These are phyloP conservation scores for Sarcodon sp. DNA, from an alignment of 768 basidiomycete genomes.

Conservation along the genomic window DNA sequence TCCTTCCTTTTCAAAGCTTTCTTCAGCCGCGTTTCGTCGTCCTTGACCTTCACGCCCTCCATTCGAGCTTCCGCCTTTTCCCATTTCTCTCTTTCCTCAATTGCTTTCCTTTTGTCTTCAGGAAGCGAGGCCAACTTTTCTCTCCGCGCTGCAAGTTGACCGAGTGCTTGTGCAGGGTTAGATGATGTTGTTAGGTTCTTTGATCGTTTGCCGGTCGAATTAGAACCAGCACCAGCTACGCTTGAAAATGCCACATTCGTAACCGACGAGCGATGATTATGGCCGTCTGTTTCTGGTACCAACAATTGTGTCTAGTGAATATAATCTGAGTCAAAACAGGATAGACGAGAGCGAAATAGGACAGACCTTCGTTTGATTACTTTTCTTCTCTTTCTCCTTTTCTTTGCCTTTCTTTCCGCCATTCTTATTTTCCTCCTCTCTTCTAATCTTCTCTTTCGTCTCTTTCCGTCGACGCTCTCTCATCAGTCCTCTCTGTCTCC, in stretches of 20 bases:
- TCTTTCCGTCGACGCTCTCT: slow-evolving; percentile 78
- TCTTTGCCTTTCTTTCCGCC: slow-evolving; percentile 18
- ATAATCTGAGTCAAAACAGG: slow-evolving; percentile 1
- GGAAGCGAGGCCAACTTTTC: slow-evolving; percentile 66
- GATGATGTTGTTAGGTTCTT: slow-evolving; percentile 53
- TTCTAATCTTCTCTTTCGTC: slow-evolving; percentile 70
- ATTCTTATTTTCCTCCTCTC: slow-evolving; percentile 39
- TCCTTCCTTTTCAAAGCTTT: slow-evolving; percentile 91
- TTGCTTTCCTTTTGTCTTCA: slow-evolving; percentile 70
- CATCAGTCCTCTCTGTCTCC: slow-evolving; percentile 66
- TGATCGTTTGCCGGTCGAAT: slow-evolving; percentile 28
- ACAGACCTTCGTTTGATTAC: slow-evolving; percentile 41
- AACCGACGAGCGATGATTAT: slow-evolving; percentile 17
- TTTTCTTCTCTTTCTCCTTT: slow-evolving; percentile 32
- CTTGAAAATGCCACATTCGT: slow-evolving; percentile 65
- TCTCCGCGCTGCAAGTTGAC: slow-evolving; percentile 65
- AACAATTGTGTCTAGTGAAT: slow-evolving; percentile 50
- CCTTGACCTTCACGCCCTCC: slow-evolving; percentile 84
- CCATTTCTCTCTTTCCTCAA: slow-evolving; percentile 82
- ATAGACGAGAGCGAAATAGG: background rate
- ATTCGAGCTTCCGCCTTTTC: slow-evolving; percentile 79
- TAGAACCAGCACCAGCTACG: slow-evolving; percentile 34
- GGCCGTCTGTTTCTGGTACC: slow-evolving; percentile 38
- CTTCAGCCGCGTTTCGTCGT: slow-evolving; percentile 76
- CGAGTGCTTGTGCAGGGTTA: slow-evolving; percentile 78